Evolutionary conservation across 306 rosid genomes (phyloP), one percentile per base, ranked within the genome.

Genomic region (Dryas octopetala): DNA sequence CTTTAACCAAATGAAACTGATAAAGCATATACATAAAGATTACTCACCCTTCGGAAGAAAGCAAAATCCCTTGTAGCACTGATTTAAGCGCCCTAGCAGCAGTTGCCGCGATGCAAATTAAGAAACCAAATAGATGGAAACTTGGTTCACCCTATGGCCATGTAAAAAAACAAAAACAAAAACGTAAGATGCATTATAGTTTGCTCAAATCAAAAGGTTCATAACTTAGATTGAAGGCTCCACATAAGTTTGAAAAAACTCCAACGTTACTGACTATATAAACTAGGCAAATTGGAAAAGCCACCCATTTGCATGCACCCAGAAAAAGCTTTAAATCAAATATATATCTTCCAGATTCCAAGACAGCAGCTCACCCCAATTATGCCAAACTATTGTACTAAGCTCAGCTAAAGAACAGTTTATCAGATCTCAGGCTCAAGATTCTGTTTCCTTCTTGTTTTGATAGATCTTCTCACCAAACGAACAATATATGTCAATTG

Each of bases 31-130:
- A 52, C 28, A 28, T 16, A 47, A 13, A 26, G 66, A 63, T 53
- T 62, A 58, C 80, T 87, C 83, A 96, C 99, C 99, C 99, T 80
- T 96, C 99, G 40, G 99, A 96, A 28, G 99, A 96, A 59, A 96
- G 98, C 78, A 96, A 83, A 84, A 96, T 90, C 72, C 99, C 99
- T 74, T 96, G 99, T 41, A 96, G 87, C 62, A 96, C 99, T 6
- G 99, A 84, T 76, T 96, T 96, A 40, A 96, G 88, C 4, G 99
- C 99, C 76, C 99, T 91, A 50, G 99, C 99, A 78, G 96, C 99
- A 1, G 99, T 96, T 6, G 99, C 99, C 2, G 99, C 96, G 45
- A 96, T 8, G 62, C 99, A 96, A 55, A 96, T 83, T 71, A 96
- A 79, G 84, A 96, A 96, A 66, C 99, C 99, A 83, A 96, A 96